phyloP scores from a whole-genome alignment of 306 rosid species.

The Carpinus viminea region DNA sequence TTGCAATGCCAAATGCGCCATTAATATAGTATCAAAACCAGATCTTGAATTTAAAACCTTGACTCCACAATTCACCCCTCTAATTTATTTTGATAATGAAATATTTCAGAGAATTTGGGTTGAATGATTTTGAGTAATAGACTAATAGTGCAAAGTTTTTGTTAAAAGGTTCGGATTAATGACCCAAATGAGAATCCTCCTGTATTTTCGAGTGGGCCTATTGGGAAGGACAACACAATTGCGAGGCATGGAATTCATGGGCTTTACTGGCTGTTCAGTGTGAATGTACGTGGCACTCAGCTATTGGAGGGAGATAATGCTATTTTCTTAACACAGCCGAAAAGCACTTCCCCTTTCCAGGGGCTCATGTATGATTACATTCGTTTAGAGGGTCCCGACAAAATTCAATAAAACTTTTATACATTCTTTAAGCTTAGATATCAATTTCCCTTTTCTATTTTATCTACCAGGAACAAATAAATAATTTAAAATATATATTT shows the following conservation, averaged over 20 bases:
- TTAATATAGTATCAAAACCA: too few relatives aligned
- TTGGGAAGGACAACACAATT: slow-evolving; percentile 85
- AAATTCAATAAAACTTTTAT: too few relatives aligned
- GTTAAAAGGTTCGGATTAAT: slow-evolving; percentile 73
- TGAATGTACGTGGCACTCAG: slow-evolving; percentile 36
- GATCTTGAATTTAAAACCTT: too few relatives aligned
- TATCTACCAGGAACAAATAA: too few relatives aligned
- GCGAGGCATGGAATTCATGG: slow-evolving; percentile 98
- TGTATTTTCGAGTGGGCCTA: slow-evolving; percentile 79
- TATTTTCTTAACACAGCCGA: slow-evolving; percentile 67
- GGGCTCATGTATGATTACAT: slow-evolving; percentile 85
- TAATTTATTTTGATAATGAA: too few relatives aligned
- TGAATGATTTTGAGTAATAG: too few relatives aligned
- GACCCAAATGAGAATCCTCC: slow-evolving; percentile 59
- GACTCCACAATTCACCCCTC: too few relatives aligned
- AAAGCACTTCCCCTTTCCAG: slow-evolving; percentile 69
- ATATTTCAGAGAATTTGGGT: too few relatives aligned
- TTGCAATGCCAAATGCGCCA: too few relatives aligned
- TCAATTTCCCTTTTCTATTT: too few relatives aligned
- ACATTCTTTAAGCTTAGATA: too few relatives aligned
- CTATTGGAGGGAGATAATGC: slow-evolving; percentile 72
- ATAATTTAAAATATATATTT: too few relatives aligned
- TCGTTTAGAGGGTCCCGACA: slow-evolving; percentile 75
- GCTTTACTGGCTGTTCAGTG: slow-evolving; percentile 68
- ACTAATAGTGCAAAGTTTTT: background rate